Evolutionary conservation across 148 eudicot species (phyloP), one percentile per base, ranked within the genome.

Genomic region (Dysphania ambrosioides): DNA sequence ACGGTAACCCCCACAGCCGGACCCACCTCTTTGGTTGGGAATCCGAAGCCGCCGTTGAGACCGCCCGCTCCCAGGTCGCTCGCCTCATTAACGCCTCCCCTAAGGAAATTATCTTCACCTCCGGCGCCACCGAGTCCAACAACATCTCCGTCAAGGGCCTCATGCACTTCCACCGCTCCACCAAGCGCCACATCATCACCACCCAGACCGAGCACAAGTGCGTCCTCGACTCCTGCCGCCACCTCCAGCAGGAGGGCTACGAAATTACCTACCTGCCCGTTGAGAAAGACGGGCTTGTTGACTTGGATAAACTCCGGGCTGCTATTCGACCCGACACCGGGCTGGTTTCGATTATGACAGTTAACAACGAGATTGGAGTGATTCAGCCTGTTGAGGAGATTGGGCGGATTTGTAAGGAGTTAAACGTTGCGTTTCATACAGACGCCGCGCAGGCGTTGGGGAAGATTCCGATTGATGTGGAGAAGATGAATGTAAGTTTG

Each of bases 121-220:
- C 97, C 30, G 97, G 97, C 35, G 96, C 97, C 26, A 92, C 98
- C 21, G 97, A 95, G 81, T 85, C 88, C 11, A 92, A 92, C 62
- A 95, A 95, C 70, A 86, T 92, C 77, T 92, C 96, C 34, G 86
- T 92, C 30, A 94, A 92, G 65, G 98, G 98, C 0, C 75, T 86
- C 13, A 77, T 94, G 92, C 90, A 86, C 36, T 94, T 94, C 64
- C 83, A 88, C 59, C 87, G 79, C 53, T 83, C 85, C 16, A 86
- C 82, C 66, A 92, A 92, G 79, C 87, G 86, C 57, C 98, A 92
- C 59, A 90, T 94, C 13, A 84, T 94, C 67, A 94, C 98, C 49
- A 90, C 96, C n/a, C 97, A 95, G 42, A 95, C 97, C 0, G 97
- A 95, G 89, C 98, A 94, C 77, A 92, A 92, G 86, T 94, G 98